phyloP scores from a whole-genome alignment of 371 early-diverging fungal species.

The Mortierella polycephala region DNA sequence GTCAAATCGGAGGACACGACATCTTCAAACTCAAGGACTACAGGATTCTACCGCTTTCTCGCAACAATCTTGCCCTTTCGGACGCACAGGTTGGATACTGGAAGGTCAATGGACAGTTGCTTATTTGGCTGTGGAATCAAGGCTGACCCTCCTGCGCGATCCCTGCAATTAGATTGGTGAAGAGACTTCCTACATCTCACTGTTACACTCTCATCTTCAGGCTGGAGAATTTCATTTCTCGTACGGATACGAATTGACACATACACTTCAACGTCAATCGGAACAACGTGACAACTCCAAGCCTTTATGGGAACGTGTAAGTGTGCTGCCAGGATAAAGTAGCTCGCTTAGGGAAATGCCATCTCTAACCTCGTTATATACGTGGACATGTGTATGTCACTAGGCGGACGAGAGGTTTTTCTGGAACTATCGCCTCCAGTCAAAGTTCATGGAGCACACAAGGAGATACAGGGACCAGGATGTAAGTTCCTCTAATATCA shows the following conservation, averaged over 20 bases:
- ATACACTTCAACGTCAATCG: slow-evolving; percentile 81
- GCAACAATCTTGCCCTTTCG: slow-evolving; percentile 58
- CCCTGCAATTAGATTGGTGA: slow-evolving; percentile 65
- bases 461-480: slow-evolving; percentile 55
- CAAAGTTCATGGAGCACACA: slow-evolving; percentile 71
- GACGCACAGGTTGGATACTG: slow-evolving; percentile 59
- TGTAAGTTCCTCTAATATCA: slow-evolving; percentile 50
- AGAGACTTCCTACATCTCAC: slow-evolving; percentile 77
- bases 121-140: neutral
- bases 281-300: slow-evolving; percentile 30
- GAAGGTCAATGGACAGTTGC: neutral
- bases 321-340: neutral
- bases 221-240: slow-evolving; percentile 86
- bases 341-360: too few species aligned
- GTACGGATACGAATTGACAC: slow-evolving; percentile 87
- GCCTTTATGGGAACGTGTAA: slow-evolving; percentile 40
- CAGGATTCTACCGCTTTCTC: slow-evolving; percentile 76
- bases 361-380: neutral
- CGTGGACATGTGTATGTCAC: neutral
- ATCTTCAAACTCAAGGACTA: slow-evolving; percentile 82
- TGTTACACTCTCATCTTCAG: slow-evolving; percentile 79
- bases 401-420: slow-evolving; percentile 91
- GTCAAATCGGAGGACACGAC: slow-evolving; percentile 70
- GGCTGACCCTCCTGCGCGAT: neutral
- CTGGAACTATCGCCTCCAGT: slow-evolving; percentile 84